Evolutionary conservation across 257 asterid genomes (phyloP), one percentile per base, ranked within the genome.

Genomic region (Cruciata laevipes): DNA sequence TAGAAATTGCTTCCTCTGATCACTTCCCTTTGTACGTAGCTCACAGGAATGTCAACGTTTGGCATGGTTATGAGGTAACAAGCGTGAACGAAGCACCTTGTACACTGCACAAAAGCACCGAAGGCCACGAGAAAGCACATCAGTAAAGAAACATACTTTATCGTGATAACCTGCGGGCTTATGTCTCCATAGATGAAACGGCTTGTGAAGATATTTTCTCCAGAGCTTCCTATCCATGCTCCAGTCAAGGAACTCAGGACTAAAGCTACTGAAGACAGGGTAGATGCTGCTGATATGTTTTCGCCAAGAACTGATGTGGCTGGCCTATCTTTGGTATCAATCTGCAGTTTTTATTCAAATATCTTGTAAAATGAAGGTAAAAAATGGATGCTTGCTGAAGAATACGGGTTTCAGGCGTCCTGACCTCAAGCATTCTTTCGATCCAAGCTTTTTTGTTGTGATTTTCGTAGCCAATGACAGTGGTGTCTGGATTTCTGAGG

Each of bases 11-110:
- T 77, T 42, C 85, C 95, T 65, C 72, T 76, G 49, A 84, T 86
- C 68, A 88, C 86, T 70, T 81, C 89, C 53, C 53, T 78, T 69
- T 69, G 80, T 0, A 81, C 79, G 38, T 49, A 69, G 24, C 35
- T 20, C 2, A 65, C 49, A 1, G 86, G 88, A 6, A 84, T 31
- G 20, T 78, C 83, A 21, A 61, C 69, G 6, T 78, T 77, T 12
- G 87, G 96, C 87, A 86, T 84, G 84, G 87, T 88, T 67, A 86
- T 81, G 56, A 86, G 85, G 78, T 76, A 88, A 66, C 63, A 78
- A 4, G 84, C 90, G 23, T 79, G 85, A 30, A 81, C 85, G 10
- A 75, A 78, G 74, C 83, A 73, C 79, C 86, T 79, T 30, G 77
- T 69, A 3, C 83, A 65, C 47, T 84, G 87, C 40, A 80, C 82